Conservation (phyloP, 129 eudicot genomes). For the Helianthus tuberosus region DNA sequence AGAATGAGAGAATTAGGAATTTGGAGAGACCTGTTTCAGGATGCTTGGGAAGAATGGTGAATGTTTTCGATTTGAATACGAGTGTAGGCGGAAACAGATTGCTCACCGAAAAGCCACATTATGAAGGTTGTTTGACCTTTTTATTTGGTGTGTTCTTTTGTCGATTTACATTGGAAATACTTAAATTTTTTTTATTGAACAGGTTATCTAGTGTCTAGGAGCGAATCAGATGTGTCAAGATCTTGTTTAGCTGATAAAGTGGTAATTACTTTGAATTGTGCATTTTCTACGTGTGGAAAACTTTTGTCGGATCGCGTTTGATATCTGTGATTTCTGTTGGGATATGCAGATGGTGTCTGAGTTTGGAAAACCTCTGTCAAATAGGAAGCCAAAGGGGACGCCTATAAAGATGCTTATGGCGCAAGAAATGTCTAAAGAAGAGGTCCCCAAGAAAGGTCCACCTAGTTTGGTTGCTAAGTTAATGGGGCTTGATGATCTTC, state of each 20-base stretch:
- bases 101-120: constrained; percentile 75
- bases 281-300: not conserved
- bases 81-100: constrained; percentile 59
- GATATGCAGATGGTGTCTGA: constrained; percentile 66
- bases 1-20: constrained; percentile 41
- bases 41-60: constrained; percentile 90
- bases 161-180: not conserved
- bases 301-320: not conserved
- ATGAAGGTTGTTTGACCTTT: constrained; percentile 49
- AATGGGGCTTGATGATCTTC: constrained; percentile 95
- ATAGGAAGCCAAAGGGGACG: constrained; percentile 54
- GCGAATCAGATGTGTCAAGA: constrained; percentile 68
- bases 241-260: constrained; percentile 52
- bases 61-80: constrained; percentile 67
- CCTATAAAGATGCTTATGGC: constrained; percentile 92
- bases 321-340: constrained; percentile 15
- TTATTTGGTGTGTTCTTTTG: not conserved
- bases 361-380: constrained; percentile 39
- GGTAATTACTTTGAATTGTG: constrained; percentile 43
- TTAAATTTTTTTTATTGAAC: constrained; percentile 16
- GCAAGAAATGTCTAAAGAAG: constrained; percentile 92
- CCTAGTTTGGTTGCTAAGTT: constrained; percentile 86
- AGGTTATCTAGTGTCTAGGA: constrained; percentile 73
- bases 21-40: constrained; percentile 66
- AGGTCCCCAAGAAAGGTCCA: constrained; percentile 50